These are phyloP conservation scores for Friedmanniomyces endolithicus DNA, from an alignment of 495 filamentous ascomycete species.

Conservation along the genomic window DNA sequence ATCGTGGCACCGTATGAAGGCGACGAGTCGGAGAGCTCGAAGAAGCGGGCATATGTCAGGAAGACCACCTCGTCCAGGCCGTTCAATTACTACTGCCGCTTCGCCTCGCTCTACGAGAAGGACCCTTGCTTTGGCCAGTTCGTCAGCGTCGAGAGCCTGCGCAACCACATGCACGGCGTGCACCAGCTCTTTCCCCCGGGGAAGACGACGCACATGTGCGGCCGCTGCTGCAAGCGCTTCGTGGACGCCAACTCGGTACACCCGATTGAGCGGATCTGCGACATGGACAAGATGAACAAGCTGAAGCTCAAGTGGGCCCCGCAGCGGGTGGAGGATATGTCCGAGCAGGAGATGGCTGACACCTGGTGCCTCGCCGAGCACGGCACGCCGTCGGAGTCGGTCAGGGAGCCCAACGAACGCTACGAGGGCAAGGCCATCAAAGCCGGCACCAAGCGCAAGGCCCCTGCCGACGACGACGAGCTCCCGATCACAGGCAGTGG, in stretches of 20 bases:
- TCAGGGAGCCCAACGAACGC: background rate
- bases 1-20: too few relatives aligned
- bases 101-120: background rate
- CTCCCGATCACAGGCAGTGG: background rate
- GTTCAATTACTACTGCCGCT: background rate
- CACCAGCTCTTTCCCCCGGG: background rate
- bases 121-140: background rate
- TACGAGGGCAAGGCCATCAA: too few relatives aligned
- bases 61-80: background rate
- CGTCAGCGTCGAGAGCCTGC: background rate
- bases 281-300: background rate
- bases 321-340: background rate
- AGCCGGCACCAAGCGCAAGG: too few relatives aligned
- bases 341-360: background rate
- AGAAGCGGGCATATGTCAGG: too few relatives aligned
- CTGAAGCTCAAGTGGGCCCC: background rate
- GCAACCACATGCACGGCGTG: background rate
- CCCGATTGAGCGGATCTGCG: too few relatives aligned
- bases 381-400: background rate
- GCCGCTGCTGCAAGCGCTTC: background rate
- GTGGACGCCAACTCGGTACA: background rate
- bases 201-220: background rate
- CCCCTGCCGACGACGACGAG: too few relatives aligned
- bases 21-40: too few relatives aligned
- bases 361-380: background rate